Base-by-base conservation (phyloP, 2,329 filamentous ascomycete species). In the Sporothrix dimorphospora region DNA sequence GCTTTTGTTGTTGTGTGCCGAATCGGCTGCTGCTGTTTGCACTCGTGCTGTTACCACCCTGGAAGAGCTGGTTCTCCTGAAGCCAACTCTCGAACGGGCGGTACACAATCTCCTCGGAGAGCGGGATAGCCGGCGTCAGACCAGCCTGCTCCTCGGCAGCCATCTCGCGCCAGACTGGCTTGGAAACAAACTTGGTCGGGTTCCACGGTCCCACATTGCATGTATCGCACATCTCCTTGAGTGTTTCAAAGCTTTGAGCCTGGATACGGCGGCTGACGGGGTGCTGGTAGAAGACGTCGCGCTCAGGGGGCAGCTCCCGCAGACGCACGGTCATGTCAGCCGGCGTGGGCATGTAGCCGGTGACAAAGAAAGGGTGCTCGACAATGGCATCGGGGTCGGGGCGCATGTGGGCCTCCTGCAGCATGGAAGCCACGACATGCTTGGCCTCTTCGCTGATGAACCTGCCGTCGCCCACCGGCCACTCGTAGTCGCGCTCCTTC, bases 331-430 rank as follows among this genome's bases (percentile, higher is more conserved):
- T 89, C 78, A 91, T 90, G 74, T 91, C 89, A 55, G 84, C 81
- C 21, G 86, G 79, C 11, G 82, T 80, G 8, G 93, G 93, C 80
- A 95, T 89, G 80, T 91, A 94, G 16, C 92, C 92, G 40, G 90
- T 86, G 69, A 88, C 89, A 83, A 96, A 96, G 80, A 95, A 96
- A 6, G 89, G 85, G 78, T 96, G 93, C 75, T 92, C 89, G 53
- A 95, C 90, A 77, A 96, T 94, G 65, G 86, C 85, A 78, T 96
- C 93, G 0, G 93, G 92, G 69, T 90, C 89, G 1, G 92, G 93
- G 74, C 93, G 87, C 77, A 88, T 84, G 77, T 94, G 90, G 68
- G 94, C 91, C 72, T 93, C 90, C 75, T 93, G 88, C 30, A 96
- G 85, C 82, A 96, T 89, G 34, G 87, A 88, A 24, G 92, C 90